Evolutionary conservation across 1,284 basidiomycete genomes (phyloP), one percentile per base, ranked within the genome.

Genomic region (Irpex sp.): DNA sequence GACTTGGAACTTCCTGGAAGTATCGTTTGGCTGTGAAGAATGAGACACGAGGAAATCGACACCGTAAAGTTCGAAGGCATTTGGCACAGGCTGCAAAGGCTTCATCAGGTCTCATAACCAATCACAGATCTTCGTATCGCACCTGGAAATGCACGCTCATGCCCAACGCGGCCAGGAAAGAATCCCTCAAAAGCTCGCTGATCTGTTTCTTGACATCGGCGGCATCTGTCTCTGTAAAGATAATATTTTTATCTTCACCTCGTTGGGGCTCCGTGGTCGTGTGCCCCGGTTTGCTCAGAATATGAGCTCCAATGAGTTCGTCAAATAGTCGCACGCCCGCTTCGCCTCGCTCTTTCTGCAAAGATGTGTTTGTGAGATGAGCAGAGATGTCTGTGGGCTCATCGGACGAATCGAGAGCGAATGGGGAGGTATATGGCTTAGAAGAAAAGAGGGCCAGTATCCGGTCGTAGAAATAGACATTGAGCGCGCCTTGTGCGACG

Each of bases 51-150:
- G 77, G 66, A 99, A 90, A 74, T 99, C 97, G 8, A 94, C 85
- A 0, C 97, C 97, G 71, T 92, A 98, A 9, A 99, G 85, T 75
- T 99, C 97, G 71, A 98, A 99, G 0, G 93, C 93, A 71, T 98
- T 98, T 0, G 94, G 92, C 61, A 95, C 75, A 0, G 92, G 83
- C 91, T 97, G 72, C 56, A 67, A 31, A 15, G 21, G 43, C 9
- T 46, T 46, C 26, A 46, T 46, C 43, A 26, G 11, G 19, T 13
- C n/a, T 56, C 33, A 49, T 37, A 26, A 56, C n/a, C 62, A 49
- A 43, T 50, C 15, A 66, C 2, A 65, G 2, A 26, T 26, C 50
- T 13, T 19, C 43, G 11, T 26, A 2, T 39, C 79, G 64, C 71
- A 88, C 92, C 81, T 96, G 94, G 73, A 95, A 96, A 73, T 95